Percentiles rank a stretch among this genome's conserved stretches.
phyloP scores from a whole-genome alignment of 202 grass and related monocot species.

The Sporobolus alterniflorus region DNA sequence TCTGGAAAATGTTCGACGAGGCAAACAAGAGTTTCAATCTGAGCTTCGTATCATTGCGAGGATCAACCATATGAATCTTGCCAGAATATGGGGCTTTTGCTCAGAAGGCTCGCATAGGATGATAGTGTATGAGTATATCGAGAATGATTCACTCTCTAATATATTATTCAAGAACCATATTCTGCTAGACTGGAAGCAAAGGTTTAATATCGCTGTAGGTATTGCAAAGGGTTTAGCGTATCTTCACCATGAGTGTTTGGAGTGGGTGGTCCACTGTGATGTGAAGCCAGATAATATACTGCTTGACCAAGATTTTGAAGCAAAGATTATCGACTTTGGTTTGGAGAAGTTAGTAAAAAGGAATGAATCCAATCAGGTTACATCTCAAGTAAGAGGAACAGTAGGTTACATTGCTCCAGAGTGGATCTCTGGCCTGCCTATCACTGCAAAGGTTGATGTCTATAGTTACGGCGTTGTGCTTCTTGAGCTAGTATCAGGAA shows the following conservation, averaged over 20 bases:
- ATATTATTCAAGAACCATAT: slow-evolving; percentile 23
- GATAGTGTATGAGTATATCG: slow-evolving; percentile 42
- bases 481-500: slow-evolving; percentile 32
- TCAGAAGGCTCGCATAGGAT: slow-evolving; percentile 36
- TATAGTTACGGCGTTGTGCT: slow-evolving; percentile 46
- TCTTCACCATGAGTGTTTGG: slow-evolving; percentile 51
- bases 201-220: slow-evolving; percentile 33
- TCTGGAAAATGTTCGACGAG: slow-evolving; percentile 10
- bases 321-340: slow-evolving; percentile 42
- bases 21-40: slow-evolving; percentile 12
- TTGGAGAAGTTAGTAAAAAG: slow-evolving; percentile 33
- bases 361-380: slow-evolving; percentile 13
- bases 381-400: slow-evolving; percentile 42
- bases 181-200: slow-evolving; percentile 42
- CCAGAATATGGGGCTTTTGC: slow-evolving; percentile 50
- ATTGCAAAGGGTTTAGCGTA: slow-evolving; percentile 46
- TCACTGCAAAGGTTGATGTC: slow-evolving; percentile 50
- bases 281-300: slow-evolving; percentile 51
- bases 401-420: slow-evolving; percentile 57
- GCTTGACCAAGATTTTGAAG: slow-evolving; percentile 38
- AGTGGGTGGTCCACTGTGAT: slow-evolving; percentile 55
- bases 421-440: slow-evolving; percentile 44
- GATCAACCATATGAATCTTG: slow-evolving; percentile 46
- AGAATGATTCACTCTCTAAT: slow-evolving; percentile 48
- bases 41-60: slow-evolving; percentile 18